Evolutionary conservation across 495 filamentous ascomycete species (phyloP), one percentile per base, ranked within the genome.

Genomic region (Podospora australis): DNA sequence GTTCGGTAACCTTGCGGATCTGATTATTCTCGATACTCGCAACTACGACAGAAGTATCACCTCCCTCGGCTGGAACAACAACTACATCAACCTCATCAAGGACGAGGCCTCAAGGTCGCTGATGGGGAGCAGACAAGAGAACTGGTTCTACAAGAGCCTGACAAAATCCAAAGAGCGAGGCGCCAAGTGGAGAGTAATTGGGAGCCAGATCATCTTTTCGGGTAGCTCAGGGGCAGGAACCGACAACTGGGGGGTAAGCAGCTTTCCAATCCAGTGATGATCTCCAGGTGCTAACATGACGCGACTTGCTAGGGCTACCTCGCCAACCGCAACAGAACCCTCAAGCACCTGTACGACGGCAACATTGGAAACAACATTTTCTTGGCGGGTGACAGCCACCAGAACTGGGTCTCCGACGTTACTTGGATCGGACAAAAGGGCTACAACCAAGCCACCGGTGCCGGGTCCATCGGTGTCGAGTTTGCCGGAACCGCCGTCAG

Each of bases 21-120:
- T 83, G 9, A 71, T 83, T 52, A 83, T 83, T 72, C 71, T 83
- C 41, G 81, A 82, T 50, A 84, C 81, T 5, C 69, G 80, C 13
- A 65, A 81, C 28, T 83, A 83, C 52, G 78, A 83, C 52, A 78
- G 80, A 38, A 67, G 72, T 20, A 72, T 70, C 40, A 71, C 70
- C 0, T 67, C 70, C 46, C 38, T 73, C 2, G 67, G 68, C 32
- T 76, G 64, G 73, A 82, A 82, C 57, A 73, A 70, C 20, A 62
- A 77, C 24, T 82, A 81, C 49, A 61, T 83, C 24, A 62, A 73
- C 34, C 50, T 60, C 4, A 76, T 83, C 48, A 70, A 70, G 50
- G 70, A 81, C 47, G 78, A 82, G 40, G 74, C 77, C n/a, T 66
- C 70, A 21, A 73, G 81, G 19, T 65, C 72, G 3, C 58, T 83